Percentiles rank a stretch among this genome's conserved stretches.
These are phyloP conservation scores for Trichophyton rubrum DNA, from an alignment of 2,329 filamentous ascomycete species.

Conservation along the genomic window DNA sequence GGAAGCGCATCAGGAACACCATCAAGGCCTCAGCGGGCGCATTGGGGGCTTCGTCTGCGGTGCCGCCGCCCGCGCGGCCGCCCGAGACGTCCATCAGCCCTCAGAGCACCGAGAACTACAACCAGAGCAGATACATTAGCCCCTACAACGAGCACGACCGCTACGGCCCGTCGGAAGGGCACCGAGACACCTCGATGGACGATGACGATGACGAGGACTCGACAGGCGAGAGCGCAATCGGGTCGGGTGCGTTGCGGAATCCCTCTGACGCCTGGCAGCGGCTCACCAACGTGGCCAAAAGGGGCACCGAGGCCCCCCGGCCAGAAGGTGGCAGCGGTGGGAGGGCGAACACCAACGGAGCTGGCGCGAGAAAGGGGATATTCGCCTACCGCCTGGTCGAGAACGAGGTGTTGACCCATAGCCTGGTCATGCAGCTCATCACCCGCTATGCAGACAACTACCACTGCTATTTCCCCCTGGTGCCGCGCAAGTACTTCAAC, in stretches of 20 bases:
- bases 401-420: slow-evolving; percentile 35
- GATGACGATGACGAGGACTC: slow-evolving; percentile 28
- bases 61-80: background rate
- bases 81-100: background rate
- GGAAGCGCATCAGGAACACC: slow-evolving; percentile 45
- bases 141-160: background rate
- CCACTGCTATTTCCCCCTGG: slow-evolving; percentile 58
- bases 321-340: slow-evolving; percentile 16
- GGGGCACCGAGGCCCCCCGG: slow-evolving; percentile 19
- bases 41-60: background rate
- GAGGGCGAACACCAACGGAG: slow-evolving; percentile 11
- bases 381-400: slow-evolving; percentile 33
- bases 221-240: slow-evolving; percentile 26
- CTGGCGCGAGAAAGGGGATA: slow-evolving; percentile 22
- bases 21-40: background rate
- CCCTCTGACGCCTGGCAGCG: slow-evolving; percentile 40
- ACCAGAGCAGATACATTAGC: background rate
- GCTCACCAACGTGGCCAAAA: slow-evolving; percentile 34
- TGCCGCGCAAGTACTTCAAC: slow-evolving; percentile 48
- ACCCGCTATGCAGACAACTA: slow-evolving; percentile 52
- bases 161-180: background rate
- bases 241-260: slow-evolving; percentile 31
- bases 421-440: slow-evolving; percentile 42
- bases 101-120: background rate
- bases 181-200: background rate